phyloP scores from a whole-genome alignment of 2,329 filamentous ascomycete species.

The Nemania sp. region DNA sequence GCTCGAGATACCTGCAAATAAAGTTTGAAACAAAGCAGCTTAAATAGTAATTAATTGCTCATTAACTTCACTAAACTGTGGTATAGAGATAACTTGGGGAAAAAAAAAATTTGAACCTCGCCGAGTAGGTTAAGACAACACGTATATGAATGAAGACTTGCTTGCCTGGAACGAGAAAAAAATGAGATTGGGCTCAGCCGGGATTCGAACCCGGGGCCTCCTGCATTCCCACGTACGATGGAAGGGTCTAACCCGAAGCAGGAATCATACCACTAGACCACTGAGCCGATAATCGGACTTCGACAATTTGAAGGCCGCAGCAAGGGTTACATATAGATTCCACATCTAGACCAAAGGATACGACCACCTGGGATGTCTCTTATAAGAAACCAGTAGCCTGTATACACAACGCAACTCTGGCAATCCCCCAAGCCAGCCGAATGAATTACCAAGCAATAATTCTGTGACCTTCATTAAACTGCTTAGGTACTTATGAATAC shows the following conservation, averaged over 20 bases:
- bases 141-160: too few relatives aligned
- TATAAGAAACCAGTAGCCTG: slow-evolving; percentile 20
- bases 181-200: slow-evolving; percentile 30
- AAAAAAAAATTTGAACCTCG: too few relatives aligned
- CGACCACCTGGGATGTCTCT: neutral
- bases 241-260: slow-evolving; percentile 27
- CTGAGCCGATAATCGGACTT: slow-evolving; percentile 20
- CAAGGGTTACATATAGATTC: neutral
- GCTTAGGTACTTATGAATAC: too few relatives aligned
- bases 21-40: too few relatives aligned
- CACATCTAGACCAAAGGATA: neutral
- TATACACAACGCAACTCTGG: slow-evolving; percentile 15
- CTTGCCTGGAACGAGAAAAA: neutral
- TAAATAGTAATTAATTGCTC: too few relatives aligned
- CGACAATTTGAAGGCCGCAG: neutral
- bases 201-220: slow-evolving; percentile 34
- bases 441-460: too few relatives aligned
- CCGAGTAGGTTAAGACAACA: too few relatives aligned
- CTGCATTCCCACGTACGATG: slow-evolving; percentile 31
- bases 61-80: too few relatives aligned
- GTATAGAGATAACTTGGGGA: too few relatives aligned
- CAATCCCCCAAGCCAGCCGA: too few relatives aligned
- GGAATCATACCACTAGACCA: slow-evolving; percentile 31
- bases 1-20: too few relatives aligned
- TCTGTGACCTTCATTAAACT: too few relatives aligned